Conservation (phyloP, 306 rosid genomes). For the Rubus parviflorus region DNA sequence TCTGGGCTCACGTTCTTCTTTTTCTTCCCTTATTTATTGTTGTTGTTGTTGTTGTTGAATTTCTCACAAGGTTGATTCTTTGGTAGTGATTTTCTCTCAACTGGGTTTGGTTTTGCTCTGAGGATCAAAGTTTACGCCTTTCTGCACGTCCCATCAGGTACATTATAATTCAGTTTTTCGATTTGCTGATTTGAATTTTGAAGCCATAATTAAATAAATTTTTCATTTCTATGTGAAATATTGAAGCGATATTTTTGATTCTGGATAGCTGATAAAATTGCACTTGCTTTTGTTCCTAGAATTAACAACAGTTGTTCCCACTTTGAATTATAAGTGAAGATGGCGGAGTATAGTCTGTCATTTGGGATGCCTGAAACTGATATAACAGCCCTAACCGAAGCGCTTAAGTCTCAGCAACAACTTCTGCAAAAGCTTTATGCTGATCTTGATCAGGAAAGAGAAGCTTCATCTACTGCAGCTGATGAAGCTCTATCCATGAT, state of each 20-base stretch:
- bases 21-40: not conserved
- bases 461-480: conserved; percentile 82
- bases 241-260: not conserved
- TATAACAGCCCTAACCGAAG: conserved; percentile 54
- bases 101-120: conserved; percentile 7
- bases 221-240: not conserved
- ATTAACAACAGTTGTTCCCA: not conserved
- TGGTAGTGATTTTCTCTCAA: conserved; percentile 3
- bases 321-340: not conserved
- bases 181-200: not conserved
- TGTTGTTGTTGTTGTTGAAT: not conserved
- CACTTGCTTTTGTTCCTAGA: conserved; percentile 31
- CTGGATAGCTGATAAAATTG: not conserved
- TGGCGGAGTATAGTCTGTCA: conserved; percentile 41
- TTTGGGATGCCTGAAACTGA: conserved; percentile 58
- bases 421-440: conserved; percentile 72
- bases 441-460: conserved; percentile 90
- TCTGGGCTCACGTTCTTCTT: conserved; percentile 5
- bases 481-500: conserved; percentile 93
- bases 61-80: not conserved
- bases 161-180: not conserved
- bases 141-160: not conserved
- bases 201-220: not conserved
- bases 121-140: conserved; percentile 14
- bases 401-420: conserved; percentile 70